Percentiles rank a stretch among this genome's conserved stretches.
phyloP scores from a whole-genome alignment of 2,329 filamentous ascomycete species.

The Penicillium aurantiogriseum region DNA sequence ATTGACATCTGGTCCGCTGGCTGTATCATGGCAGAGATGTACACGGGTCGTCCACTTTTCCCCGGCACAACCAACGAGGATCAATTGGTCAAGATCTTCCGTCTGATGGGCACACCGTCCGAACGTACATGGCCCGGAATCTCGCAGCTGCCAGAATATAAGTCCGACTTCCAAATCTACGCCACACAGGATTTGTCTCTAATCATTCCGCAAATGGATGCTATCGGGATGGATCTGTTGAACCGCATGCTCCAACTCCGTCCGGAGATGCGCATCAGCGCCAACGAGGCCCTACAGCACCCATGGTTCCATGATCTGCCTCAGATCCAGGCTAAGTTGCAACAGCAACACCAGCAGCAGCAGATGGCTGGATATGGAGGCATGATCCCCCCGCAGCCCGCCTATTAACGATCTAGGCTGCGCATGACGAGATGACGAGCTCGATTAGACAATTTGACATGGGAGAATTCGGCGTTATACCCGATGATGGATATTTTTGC shows the following conservation, averaged over 20 bases:
- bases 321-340: slow-evolving; percentile 54
- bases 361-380: slow-evolving; percentile 43
- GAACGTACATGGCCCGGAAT: slow-evolving; percentile 96
- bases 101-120: slow-evolving; percentile 95
- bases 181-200: slow-evolving; percentile 84
- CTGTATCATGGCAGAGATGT: slow-evolving; percentile 99
- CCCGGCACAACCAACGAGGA: slow-evolving; percentile 98
- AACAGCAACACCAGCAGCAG: slow-evolving; percentile 41
- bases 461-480: slow-evolving; percentile 34
- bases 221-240: slow-evolving; percentile 79
- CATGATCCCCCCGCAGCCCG: slow-evolving; percentile 38
- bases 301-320: slow-evolving; percentile 79
- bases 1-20: slow-evolving; percentile 99
- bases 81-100: slow-evolving; percentile 94
- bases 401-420: slow-evolving; percentile 27
- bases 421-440: slow-evolving; percentile 30
- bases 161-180: slow-evolving; percentile 90
- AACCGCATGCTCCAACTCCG: slow-evolving; percentile 88
- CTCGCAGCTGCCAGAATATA: slow-evolving; percentile 95
- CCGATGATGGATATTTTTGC: slow-evolving; percentile 20
- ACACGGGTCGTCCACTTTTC: slow-evolving; percentile 90
- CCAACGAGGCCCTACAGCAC: slow-evolving; percentile 80
- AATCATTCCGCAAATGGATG: slow-evolving; percentile 88
- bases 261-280: slow-evolving; percentile 87
- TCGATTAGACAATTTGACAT: slow-evolving; percentile 28